These are phyloP conservation scores for Metschnikowia kofuensis DNA, from an alignment of 805 yeast genomes.

Conservation along the genomic window DNA sequence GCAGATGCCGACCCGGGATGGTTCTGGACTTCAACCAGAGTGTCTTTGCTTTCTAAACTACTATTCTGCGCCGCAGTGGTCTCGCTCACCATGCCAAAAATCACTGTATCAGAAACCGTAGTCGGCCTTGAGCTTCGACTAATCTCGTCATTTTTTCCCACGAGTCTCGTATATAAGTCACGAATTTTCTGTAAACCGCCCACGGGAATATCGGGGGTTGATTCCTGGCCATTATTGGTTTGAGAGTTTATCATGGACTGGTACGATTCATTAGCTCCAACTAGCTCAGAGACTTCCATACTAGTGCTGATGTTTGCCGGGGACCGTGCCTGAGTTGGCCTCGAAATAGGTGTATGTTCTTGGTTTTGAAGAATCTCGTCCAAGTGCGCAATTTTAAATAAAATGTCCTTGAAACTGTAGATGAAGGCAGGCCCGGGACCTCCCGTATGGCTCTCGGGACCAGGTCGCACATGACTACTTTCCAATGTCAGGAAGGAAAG, in stretches of 20 bases:
- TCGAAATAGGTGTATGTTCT: not conserved
- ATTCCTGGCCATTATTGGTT: not conserved
- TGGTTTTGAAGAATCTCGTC: constrained; percentile 3
- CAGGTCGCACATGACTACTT: too few relatives aligned
- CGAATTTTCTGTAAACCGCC: not conserved
- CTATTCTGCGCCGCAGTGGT: not conserved
- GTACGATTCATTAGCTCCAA: not conserved
- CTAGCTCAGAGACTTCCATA: constrained; percentile 1
- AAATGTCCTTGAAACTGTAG: constrained; percentile 21
- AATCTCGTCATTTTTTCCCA: not conserved
- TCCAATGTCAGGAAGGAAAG: too few relatives aligned
- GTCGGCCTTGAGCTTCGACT: not conserved
- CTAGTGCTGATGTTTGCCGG: not conserved
- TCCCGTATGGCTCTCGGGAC: too few relatives aligned
- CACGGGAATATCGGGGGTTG: not conserved
- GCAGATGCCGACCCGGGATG: too few relatives aligned
- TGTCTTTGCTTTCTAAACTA: too few relatives aligned
- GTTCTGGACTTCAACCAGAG: too few relatives aligned
- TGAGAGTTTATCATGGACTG: not conserved
- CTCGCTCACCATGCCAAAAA: constrained; percentile 28
- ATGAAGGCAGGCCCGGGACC: not conserved
- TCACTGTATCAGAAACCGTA: constrained; percentile 8
- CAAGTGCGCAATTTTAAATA: constrained; percentile 15
- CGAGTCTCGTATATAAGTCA: constrained; percentile 1
- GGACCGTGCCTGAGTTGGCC: not conserved